Evolutionary conservation across 495 filamentous ascomycete genomes (phyloP).

Genomic region (Venustampulla echinocandica): DNA sequence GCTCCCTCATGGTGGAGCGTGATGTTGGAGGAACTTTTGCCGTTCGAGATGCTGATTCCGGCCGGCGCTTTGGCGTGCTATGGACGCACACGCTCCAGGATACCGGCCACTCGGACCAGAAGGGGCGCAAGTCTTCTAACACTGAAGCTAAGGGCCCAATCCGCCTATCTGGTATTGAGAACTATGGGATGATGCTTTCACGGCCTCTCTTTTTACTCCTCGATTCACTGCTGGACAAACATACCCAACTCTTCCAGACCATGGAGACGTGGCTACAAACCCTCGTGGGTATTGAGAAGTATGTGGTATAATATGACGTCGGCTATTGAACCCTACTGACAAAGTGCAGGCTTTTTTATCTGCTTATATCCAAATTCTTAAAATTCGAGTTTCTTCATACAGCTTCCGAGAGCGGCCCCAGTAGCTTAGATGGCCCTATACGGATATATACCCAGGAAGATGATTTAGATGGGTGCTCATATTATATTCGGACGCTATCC

Average conservation of each 20-base stretch:
- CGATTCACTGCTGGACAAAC: constrained; percentile 66
- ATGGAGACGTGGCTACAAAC: constrained; percentile 77
- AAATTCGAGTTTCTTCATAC: constrained; percentile 45
- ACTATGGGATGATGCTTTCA: constrained; percentile 64
- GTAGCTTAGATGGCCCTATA: constrained; percentile 21
- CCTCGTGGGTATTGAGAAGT: constrained; percentile 58
- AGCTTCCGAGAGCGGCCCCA: constrained; percentile 22
- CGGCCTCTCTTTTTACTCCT: constrained; percentile 76
- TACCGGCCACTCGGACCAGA: constrained; percentile 33
- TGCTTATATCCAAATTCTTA: constrained; percentile 48
- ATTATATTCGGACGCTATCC: constrained; percentile 67
- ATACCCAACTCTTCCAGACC: constrained; percentile 63
- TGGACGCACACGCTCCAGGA: constrained; percentile 76
- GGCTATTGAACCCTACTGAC: constrained; percentile 8
- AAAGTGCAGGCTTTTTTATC: constrained; percentile 39
- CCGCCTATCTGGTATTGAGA: constrained; percentile 40
- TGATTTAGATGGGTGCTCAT: constrained; percentile 67
- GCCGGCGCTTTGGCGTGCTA: constrained; percentile 58
- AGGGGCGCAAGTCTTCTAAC: constrained; percentile 39
- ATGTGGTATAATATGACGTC: constrained; percentile 12
- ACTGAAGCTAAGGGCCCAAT: constrained; percentile 37
- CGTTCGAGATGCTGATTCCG: constrained; percentile 43
- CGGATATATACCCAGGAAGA: constrained; percentile 37
- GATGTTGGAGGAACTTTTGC: constrained; percentile 43
- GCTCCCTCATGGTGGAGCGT: constrained; percentile 57